phyloP scores from a whole-genome alignment of 768 basidiomycete species.

The Leccinum arenicola region DNA sequence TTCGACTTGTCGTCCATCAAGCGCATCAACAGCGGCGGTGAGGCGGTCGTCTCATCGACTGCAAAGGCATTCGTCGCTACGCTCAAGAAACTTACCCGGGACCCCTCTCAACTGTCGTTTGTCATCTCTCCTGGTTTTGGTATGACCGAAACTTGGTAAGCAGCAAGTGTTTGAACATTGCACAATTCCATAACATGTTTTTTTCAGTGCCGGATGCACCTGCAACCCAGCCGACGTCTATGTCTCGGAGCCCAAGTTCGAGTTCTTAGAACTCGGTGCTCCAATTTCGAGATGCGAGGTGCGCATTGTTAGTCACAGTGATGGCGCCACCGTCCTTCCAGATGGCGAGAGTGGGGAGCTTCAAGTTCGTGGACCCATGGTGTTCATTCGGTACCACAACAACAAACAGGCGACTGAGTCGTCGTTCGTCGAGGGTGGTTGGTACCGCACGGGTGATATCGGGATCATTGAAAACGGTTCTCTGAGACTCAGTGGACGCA shows the following conservation, averaged over 20 bases:
- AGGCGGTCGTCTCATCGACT: slow-evolving; percentile 13
- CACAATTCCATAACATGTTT: not conserved
- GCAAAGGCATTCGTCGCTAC: slow-evolving; percentile 34
- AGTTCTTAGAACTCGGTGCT: not conserved
- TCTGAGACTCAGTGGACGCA: slow-evolving; percentile 36
- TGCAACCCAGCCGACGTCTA: slow-evolving; percentile 3
- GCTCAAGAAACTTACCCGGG: slow-evolving; percentile 22
- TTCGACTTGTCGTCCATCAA: slow-evolving; percentile 28
- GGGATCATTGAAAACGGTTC: slow-evolving; percentile 33
- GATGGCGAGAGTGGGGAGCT: not conserved
- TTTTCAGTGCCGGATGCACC: not conserved
- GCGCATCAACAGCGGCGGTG: not conserved
- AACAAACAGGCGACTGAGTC: not conserved
- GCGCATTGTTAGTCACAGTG: not conserved
- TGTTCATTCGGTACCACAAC: not conserved
- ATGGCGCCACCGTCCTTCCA: not conserved
- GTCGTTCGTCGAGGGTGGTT: not conserved
- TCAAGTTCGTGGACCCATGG: not conserved
- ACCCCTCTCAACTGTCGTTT: slow-evolving; percentile 15
- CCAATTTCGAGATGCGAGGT: not conserved
- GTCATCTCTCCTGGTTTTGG: slow-evolving; percentile 32
- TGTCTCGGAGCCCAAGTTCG: slow-evolving; percentile 6
- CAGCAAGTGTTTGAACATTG: not conserved
- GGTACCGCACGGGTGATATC: slow-evolving; percentile 12
- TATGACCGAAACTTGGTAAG: not conserved